Conservation (phyloP, 169 alveolate genomes). For the Toxoplasma gondii region DNA sequence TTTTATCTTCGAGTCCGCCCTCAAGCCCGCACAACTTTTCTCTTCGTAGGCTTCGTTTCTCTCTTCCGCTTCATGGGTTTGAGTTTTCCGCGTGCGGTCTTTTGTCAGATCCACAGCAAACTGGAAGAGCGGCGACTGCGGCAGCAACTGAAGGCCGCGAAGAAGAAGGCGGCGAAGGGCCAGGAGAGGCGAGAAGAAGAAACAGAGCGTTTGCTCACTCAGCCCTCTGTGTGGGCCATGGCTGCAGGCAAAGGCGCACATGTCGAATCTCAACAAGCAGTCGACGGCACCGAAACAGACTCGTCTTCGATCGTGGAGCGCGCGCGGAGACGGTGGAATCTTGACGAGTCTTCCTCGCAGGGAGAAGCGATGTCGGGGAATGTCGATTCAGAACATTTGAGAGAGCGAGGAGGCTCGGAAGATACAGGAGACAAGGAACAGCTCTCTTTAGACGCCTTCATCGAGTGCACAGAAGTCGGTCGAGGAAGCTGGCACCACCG, state of each 20-base stretch:
- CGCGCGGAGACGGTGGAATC: background rate
- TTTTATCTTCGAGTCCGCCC: no score
- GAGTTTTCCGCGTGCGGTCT: background rate
- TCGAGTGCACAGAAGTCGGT: slow-evolving; percentile 14
- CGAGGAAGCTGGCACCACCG: slow-evolving; percentile 34
- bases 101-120: slow-evolving; percentile 3
- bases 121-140: slow-evolving; percentile 36
- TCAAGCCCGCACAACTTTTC: no score
- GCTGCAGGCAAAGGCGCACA: background rate
- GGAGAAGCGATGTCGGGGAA: no score
- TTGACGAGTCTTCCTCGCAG: background rate
- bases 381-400: background rate
- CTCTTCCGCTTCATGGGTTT: background rate
- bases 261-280: background rate
- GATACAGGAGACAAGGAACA: background rate
- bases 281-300: no score
- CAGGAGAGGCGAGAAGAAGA: background rate
- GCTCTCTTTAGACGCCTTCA: background rate
- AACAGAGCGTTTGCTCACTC: no score
- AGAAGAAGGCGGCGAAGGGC: background rate
- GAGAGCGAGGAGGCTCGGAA: background rate
- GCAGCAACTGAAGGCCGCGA: slow-evolving; percentile 11
- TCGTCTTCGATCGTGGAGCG: background rate
- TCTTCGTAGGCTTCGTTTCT: background rate
- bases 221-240: no score